These are phyloP conservation scores for Candida corydali DNA, from an alignment of 805 yeast genomes.

Conservation along the genomic window DNA sequence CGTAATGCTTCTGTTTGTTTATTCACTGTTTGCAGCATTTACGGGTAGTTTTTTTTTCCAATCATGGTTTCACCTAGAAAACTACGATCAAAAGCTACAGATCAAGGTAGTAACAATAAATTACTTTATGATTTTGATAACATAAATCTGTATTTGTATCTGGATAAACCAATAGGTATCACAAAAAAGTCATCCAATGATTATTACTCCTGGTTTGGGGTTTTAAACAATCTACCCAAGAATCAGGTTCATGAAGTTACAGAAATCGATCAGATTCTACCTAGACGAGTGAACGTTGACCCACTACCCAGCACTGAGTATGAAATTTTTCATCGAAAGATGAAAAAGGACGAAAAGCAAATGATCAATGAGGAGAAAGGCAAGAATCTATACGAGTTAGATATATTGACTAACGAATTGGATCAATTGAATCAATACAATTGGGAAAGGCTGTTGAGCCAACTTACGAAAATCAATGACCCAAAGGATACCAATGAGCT, in stretches of 20 bases:
- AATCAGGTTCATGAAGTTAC: not conserved
- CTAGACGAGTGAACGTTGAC: constrained; percentile 21
- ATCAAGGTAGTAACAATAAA: constrained; percentile 11
- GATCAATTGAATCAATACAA: constrained; percentile 36
- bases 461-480: constrained; percentile 49
- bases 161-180: constrained; percentile 17
- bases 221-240: not conserved
- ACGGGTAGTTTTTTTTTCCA: not conserved
- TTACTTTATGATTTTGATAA: constrained; percentile 33
- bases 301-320: constrained; percentile 46
- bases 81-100: constrained; percentile 27
- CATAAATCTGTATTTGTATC: constrained; percentile 21
- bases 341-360: constrained; percentile 62
- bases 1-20: not conserved
- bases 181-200: constrained; percentile 1
- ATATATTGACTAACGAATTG: constrained; percentile 44
- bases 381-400: constrained; percentile 53
- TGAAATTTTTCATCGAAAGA: constrained; percentile 48
- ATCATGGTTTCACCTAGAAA: constrained; percentile 7
- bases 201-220: constrained; percentile 1
- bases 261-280: constrained; percentile 11
- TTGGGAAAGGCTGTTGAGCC: constrained; percentile 45
- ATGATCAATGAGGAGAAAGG: constrained; percentile 54
- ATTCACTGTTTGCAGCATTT: not conserved
- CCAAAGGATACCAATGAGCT: constrained; percentile 47